A percentile compares a stretch with the other conserved stretches of the same genome.
Evolutionary conservation across 306 rosid species (phyloP).

Genomic region (Cucumis hystrix): DNA sequence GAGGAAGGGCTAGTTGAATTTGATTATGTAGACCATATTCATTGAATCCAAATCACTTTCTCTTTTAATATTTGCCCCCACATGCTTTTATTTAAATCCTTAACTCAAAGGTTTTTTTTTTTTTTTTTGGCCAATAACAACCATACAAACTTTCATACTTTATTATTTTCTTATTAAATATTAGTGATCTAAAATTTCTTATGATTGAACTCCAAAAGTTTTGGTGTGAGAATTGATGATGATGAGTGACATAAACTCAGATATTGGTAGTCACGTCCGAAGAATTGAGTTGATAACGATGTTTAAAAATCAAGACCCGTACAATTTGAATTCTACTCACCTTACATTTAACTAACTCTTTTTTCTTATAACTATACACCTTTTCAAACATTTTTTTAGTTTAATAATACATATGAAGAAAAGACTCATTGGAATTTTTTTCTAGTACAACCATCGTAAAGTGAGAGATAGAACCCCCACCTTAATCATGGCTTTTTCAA

Average conservation of each 20-base stretch:
- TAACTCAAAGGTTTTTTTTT: background rate
- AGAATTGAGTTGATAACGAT: background rate
- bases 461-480: too few species aligned
- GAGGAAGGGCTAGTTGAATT: background rate
- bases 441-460: too few species aligned
- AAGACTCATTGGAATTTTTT: too few species aligned
- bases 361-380: too few species aligned
- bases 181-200: background rate
- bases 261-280: background rate
- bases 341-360: too few species aligned
- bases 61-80: background rate
- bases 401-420: too few species aligned
- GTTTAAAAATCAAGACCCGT: background rate
- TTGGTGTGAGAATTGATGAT: background rate
- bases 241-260: background rate
- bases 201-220: background rate
- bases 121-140: background rate
- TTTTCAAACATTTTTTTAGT: too few species aligned
- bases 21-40: background rate
- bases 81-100: background rate
- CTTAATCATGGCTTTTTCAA: too few species aligned
- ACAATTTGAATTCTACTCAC: background rate
- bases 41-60: background rate
- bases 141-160: background rate
- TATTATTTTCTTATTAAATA: background rate